Evolutionary conservation across 441 rosid species (phyloP).

Genomic region (Biscutella auriculata): DNA sequence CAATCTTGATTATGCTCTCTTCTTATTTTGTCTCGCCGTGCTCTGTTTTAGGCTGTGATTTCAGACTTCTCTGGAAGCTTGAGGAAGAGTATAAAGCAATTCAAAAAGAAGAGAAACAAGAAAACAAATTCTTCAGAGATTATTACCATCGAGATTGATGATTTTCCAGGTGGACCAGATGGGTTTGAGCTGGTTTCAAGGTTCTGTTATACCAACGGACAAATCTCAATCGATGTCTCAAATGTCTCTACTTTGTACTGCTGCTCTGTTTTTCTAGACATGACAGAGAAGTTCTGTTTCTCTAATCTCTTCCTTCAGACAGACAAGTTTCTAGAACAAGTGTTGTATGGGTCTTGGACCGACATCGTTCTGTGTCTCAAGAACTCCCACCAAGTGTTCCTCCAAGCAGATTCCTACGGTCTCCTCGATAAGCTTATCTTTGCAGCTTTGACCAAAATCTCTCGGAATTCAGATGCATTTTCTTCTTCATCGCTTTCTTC

Average conservation of each 20-base stretch:
- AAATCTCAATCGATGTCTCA: constrained; percentile 31
- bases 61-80: constrained; percentile 35
- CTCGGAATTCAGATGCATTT: constrained; percentile 29
- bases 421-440: constrained; percentile 35
- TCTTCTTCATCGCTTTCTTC: constrained; percentile 33
- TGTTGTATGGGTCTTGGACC: constrained; percentile 43
- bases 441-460: constrained; percentile 36
- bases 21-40: not conserved
- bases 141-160: constrained; percentile 29
- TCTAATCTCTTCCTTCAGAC: constrained; percentile 46
- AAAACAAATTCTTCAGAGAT: constrained; percentile 5
- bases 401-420: constrained; percentile 41
- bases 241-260: constrained; percentile 47
- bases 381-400: constrained; percentile 41
- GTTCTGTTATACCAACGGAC: constrained; percentile 43
- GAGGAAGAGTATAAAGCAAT: constrained; percentile 40
- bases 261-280: constrained; percentile 45
- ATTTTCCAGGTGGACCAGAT: constrained; percentile 56
- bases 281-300: constrained; percentile 36
- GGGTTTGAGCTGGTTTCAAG: constrained; percentile 61
- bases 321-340: constrained; percentile 36
- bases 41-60: constrained; percentile 33
- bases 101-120: constrained; percentile 30
- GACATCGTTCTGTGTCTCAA: constrained; percentile 40
- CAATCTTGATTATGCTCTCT: not conserved